Base-by-base conservation (phyloP, 1,139 yeast genomes). In the Pichia sp. region DNA sequence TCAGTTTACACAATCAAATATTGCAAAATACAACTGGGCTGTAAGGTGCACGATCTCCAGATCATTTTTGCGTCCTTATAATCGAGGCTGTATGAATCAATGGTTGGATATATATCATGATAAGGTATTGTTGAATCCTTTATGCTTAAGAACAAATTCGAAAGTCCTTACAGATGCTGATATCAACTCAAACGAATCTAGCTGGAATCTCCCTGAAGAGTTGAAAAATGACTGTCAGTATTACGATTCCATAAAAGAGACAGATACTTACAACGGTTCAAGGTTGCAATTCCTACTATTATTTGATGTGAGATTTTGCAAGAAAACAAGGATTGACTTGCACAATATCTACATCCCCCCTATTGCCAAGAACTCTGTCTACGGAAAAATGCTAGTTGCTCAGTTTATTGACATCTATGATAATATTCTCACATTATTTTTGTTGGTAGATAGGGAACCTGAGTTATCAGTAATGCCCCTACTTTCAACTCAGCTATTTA, bases 381-480 rank as follows among this genome's bases (percentile, higher is more conserved):
- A 77, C 65, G 85, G 86, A 65, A 71, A 78, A 34, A 73, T 83
- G 36, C 73, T 90, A 47, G 87, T 90, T 10, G 82, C 83, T 44
- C 95, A 90, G 64, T 90, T 90, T 65, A 87, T 90, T 46, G 95
- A 90, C 62, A 75, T 90, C 0, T 90, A 92, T 66, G 90, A 95
- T 0, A 78, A 81, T 3, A 72, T 90, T n/a, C 83, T 90, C 0
- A 92, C 90, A 62, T 79, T 81, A 77, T 90, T 80, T 67, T 78
- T 85, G 57, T 75, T 80, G 0, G 77, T 82, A 54, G 96, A 88
- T 59, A 74, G 92, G 48, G 97, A 90, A 58, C 95, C 96, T 0
- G 97, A 92, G 62, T 75, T 81, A 59, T 87, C 90, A 43, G 76
- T 90, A 26, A 82, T 90, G 81, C 77, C 85, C 41, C 78, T 84